Percentiles rank a stretch among this genome's conserved stretches.
These are phyloP conservation scores for Mrakia blollopis DNA, from an alignment of 768 basidiomycete genomes.

Conservation along the genomic window DNA sequence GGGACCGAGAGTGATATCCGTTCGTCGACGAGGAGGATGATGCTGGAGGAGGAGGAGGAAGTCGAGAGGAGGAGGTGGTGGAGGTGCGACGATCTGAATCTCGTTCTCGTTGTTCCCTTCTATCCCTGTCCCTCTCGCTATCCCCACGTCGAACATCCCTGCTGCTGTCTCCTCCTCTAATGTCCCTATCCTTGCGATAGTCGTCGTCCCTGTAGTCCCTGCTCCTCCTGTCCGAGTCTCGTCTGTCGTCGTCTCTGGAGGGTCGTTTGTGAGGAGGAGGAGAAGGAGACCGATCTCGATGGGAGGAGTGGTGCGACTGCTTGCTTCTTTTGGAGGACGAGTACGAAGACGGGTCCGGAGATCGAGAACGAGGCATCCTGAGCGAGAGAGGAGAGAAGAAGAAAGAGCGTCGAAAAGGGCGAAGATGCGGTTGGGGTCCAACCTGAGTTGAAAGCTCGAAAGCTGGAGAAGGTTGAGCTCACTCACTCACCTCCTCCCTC, in stretches of 20 bases:
- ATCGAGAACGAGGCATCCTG: conserved; percentile 26
- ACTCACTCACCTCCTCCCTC: too few species aligned
- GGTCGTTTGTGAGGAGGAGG: background rate
- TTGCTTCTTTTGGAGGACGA: conserved; percentile 22
- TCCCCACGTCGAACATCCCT: background rate
- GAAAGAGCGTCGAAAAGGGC: background rate
- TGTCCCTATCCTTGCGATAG: background rate
- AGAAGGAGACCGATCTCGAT: conserved; percentile 17
- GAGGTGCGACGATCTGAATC: background rate
- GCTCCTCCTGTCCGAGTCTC: conserved; percentile 8
- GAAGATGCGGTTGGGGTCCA: background rate
- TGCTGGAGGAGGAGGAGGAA: background rate
- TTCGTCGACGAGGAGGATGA: background rate
- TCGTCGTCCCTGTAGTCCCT: conserved; percentile 22
- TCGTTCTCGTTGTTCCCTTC: background rate
- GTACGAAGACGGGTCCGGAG: conserved; percentile 17
- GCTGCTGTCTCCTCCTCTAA: background rate
- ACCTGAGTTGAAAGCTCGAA: background rate
- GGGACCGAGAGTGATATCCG: background rate
- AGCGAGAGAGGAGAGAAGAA: too few species aligned
- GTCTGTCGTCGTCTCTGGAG: background rate
- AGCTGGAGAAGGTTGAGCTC: background rate
- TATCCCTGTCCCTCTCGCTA: conserved; percentile 16
- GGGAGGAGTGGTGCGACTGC: conserved; percentile 10
- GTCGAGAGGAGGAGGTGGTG: conserved; percentile 15